phyloP scores from a whole-genome alignment of 2,329 filamentous ascomycete genomes.

The Venturia carpophila region DNA sequence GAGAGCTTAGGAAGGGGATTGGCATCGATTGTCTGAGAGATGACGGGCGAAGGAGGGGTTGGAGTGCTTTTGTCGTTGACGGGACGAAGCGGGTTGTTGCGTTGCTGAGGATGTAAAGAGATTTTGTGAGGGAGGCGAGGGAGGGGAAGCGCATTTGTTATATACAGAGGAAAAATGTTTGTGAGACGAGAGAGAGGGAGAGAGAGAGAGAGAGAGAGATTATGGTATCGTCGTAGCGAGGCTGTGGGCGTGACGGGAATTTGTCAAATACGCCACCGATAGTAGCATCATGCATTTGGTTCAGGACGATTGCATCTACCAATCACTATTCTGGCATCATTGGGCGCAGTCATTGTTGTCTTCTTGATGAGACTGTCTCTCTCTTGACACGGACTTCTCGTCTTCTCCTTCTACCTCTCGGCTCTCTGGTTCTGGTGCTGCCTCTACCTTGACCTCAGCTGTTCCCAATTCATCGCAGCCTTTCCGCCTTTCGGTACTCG shows the following conservation, averaged over 20 bases:
- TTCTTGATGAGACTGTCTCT: not conserved
- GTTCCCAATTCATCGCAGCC: not conserved
- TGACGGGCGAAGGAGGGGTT: not conserved
- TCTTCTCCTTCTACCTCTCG: not conserved
- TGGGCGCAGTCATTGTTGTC: not conserved
- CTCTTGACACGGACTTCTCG: not conserved
- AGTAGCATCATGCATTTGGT: slow-evolving; percentile 4
- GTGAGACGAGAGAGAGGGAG: not conserved
- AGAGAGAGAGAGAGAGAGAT: too few relatives aligned
- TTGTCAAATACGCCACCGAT: slow-evolving; percentile 5
- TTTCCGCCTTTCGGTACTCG: too few relatives aligned
- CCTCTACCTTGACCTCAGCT: not conserved
- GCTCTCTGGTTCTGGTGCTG: not conserved
- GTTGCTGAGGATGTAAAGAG: slow-evolving; percentile 11
- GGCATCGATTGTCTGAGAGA: slow-evolving; percentile 53
- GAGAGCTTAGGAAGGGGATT: slow-evolving; percentile 67
- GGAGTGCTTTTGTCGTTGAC: not conserved
- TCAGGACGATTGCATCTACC: not conserved
- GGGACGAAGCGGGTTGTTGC: not conserved
- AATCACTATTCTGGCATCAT: not conserved
- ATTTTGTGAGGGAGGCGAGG: not conserved
- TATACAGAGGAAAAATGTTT: not conserved
- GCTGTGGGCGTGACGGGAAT: not conserved
- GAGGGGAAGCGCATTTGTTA: slow-evolving; percentile 16
- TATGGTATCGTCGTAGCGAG: not conserved